A percentile compares a stretch with the other conserved stretches of the same genome.
These are phyloP conservation scores for Yarrowia osloensis DNA, from an alignment of 805 yeast genomes.

Conservation along the genomic window DNA sequence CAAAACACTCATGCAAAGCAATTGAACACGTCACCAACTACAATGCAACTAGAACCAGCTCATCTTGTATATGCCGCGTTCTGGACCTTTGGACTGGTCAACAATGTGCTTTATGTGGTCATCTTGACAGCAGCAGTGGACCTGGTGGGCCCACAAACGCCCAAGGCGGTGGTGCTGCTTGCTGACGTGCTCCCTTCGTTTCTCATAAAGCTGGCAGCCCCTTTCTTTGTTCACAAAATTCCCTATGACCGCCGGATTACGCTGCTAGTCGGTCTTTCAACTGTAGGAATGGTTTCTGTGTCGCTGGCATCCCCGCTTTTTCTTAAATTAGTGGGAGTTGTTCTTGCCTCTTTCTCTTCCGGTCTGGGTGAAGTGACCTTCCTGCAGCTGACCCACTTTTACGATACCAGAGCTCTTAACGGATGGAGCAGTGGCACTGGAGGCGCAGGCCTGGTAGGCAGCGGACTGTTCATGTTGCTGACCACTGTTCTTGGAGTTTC, in stretches of 20 bases:
- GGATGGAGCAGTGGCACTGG: constrained; percentile 97
- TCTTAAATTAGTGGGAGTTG: constrained; percentile 63
- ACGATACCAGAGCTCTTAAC: constrained; percentile 59
- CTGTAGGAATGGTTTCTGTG: constrained; percentile 72
- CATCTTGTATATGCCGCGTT: constrained; percentile 47
- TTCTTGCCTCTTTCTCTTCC: constrained; percentile 77
- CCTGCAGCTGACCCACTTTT: constrained; percentile 80
- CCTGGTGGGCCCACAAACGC: constrained; percentile 76
- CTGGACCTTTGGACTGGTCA: constrained; percentile 81
- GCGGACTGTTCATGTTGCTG: constrained; percentile 62
- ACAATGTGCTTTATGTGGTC: constrained; percentile 87
- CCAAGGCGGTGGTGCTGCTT: constrained; percentile 81
- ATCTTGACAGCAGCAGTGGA: constrained; percentile 91
- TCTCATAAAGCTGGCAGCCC: constrained; percentile 67
- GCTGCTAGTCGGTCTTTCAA: constrained; percentile 58
- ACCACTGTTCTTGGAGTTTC: constrained; percentile 68
- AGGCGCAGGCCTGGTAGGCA: constrained; percentile 88
- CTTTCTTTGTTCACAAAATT: constrained; percentile 71
- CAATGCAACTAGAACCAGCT: constrained; percentile 15
- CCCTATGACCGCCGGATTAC: constrained; percentile 61
- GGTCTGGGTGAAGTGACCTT: constrained; percentile 93
- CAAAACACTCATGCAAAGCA: not conserved
- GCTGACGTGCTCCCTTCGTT: constrained; percentile 89
- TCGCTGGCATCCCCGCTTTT: constrained; percentile 48
- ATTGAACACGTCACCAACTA: not conserved